Evolutionary conservation across 2,329 filamentous ascomycete species (phyloP).

Genomic region (Epicoccum sorghinum): DNA sequence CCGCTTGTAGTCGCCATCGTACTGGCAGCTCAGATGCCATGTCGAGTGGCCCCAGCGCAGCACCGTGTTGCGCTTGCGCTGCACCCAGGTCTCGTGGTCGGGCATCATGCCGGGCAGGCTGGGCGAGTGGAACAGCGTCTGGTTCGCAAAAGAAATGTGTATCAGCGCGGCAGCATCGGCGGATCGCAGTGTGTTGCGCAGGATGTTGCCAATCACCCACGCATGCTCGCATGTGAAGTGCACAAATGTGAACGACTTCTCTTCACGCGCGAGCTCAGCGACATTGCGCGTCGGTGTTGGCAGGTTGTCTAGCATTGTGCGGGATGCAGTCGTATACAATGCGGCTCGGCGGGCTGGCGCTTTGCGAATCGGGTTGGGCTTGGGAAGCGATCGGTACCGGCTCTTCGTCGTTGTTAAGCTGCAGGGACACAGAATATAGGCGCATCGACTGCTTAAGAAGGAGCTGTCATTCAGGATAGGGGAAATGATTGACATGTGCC

Average conservation of each 20-base stretch:
- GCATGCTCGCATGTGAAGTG: slow-evolving; percentile 69
- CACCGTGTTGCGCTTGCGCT: slow-evolving; percentile 73
- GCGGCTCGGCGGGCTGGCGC: too few relatives aligned
- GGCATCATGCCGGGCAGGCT: slow-evolving; percentile 71
- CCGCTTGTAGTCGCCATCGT: slow-evolving; percentile 67
- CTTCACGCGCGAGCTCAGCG: slow-evolving; percentile 49
- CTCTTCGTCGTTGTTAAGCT: too few relatives aligned
- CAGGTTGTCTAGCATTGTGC: slow-evolving; percentile 25
- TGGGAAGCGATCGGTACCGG: too few relatives aligned
- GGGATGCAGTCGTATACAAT: too few relatives aligned
- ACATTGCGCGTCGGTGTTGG: slow-evolving; percentile 47
- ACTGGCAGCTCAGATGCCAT: slow-evolving; percentile 75
- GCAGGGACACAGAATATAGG: too few relatives aligned
- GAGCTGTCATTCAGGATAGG: too few relatives aligned
- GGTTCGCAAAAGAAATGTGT: slow-evolving; percentile 67
- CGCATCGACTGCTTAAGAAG: too few relatives aligned
- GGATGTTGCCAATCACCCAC: slow-evolving; percentile 68
- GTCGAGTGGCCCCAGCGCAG: slow-evolving; percentile 72
- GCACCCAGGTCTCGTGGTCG: slow-evolving; percentile 70
- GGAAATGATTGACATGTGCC: too few relatives aligned
- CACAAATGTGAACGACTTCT: slow-evolving; percentile 53
- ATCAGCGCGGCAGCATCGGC: slow-evolving; percentile 64
- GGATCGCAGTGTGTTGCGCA: slow-evolving; percentile 67
- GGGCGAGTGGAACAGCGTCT: slow-evolving; percentile 72
- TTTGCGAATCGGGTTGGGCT: too few relatives aligned